Conservation (phyloP, 2,329 filamentous ascomycete species). For the Magnaporthiopsis rhizophila region DNA sequence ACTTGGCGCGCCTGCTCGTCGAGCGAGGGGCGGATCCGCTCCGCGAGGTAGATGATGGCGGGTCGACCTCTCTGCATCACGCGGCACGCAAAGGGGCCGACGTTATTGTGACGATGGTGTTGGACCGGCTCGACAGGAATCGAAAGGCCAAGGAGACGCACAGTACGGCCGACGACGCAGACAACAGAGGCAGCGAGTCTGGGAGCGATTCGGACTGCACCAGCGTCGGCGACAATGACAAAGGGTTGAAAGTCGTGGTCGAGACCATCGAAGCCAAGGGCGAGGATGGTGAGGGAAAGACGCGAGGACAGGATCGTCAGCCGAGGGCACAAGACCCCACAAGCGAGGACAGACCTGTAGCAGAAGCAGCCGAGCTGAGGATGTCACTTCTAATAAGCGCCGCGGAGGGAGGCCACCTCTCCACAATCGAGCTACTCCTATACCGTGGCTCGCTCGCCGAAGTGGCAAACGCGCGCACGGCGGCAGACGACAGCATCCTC, state of each 20-base stretch:
- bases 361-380: background rate
- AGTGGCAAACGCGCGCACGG: conserved; percentile 11
- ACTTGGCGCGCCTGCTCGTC: conserved; percentile 15
- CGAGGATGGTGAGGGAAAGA: background rate
- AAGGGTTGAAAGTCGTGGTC: background rate
- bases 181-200: background rate
- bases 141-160: background rate
- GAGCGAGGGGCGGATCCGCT: conserved; percentile 14
- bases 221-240: background rate
- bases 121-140: background rate
- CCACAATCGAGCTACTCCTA: conserved; percentile 19
- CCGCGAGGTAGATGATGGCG: conserved; percentile 13
- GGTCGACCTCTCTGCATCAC: conserved; percentile 21
- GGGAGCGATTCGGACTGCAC: background rate
- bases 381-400: conserved; percentile 17
- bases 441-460: conserved; percentile 14
- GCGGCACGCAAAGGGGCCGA: conserved; percentile 20
- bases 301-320: background rate
- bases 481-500: conserved; percentile 15
- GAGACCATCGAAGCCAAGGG: background rate
- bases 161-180: background rate
- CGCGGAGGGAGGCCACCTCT: conserved; percentile 16
- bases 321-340: background rate
- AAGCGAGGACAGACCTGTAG: background rate
- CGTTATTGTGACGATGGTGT: conserved; percentile 14